phyloP scores from a whole-genome alignment of 2,329 filamentous ascomycete species.

The Thermochaetoides dissita region DNA sequence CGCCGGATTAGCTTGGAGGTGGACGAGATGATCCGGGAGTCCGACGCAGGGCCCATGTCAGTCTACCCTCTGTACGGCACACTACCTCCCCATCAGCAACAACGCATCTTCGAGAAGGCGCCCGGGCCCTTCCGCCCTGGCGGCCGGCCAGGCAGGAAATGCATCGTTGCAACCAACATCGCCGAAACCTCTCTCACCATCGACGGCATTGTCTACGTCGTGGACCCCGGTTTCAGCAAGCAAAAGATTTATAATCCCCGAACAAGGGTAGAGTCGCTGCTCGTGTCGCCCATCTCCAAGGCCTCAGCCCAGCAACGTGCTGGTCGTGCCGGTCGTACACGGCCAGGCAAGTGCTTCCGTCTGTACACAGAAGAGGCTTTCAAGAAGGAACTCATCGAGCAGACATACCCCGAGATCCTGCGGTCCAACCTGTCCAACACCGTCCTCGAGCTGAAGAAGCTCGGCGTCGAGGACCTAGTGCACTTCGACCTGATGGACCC shows the following conservation, averaged over 20 bases:
- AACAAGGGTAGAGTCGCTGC: constrained; percentile 85
- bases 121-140: constrained; percentile 59
- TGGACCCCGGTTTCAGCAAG: constrained; percentile 98
- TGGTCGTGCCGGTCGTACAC: constrained; percentile 96
- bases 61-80: constrained; percentile 93
- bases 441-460: constrained; percentile 91
- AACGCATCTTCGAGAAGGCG: constrained; percentile 85
- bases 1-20: constrained; percentile 82
- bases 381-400: constrained; percentile 95
- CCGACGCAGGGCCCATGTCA: constrained; percentile 75
- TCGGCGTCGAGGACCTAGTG: constrained; percentile 86
- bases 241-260: constrained; percentile 98
- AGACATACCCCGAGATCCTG: constrained; percentile 91
- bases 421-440: constrained; percentile 90
- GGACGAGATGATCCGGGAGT: constrained; percentile 83
- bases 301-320: constrained; percentile 93
- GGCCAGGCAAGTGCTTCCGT: constrained; percentile 95
- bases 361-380: constrained; percentile 91
- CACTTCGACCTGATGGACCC: constrained; percentile 99
- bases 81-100: constrained; percentile 81
- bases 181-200: constrained; percentile 96
- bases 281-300: constrained; percentile 97
- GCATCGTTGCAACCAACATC: constrained; percentile 92
- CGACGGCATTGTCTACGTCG: constrained; percentile 96
- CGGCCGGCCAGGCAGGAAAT: constrained; percentile 80